A percentile compares a stretch with the other conserved stretches of the same genome.
Conservation (phyloP, 225 moss, liverwort and hornwort genomes). For the Pseudisothecium myosuroides region DNA sequence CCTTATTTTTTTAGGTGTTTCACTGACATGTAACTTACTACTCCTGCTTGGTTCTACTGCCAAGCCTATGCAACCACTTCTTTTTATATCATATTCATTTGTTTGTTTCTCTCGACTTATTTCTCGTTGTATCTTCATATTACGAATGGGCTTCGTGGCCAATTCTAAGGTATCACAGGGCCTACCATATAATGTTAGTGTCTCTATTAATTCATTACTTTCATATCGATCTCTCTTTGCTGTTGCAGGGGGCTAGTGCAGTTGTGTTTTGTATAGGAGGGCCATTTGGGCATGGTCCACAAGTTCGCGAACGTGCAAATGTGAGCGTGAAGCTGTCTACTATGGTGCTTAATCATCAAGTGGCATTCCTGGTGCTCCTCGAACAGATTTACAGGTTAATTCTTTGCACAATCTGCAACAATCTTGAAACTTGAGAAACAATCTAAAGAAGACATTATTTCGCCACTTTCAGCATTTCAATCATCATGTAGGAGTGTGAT, state of each 20-base stretch:
- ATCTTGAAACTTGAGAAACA: background rate
- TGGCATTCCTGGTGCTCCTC: slow-evolving; percentile 80
- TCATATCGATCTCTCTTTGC: background rate
- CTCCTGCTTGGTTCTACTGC: background rate
- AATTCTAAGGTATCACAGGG: background rate
- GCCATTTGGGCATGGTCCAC: slow-evolving; percentile 83
- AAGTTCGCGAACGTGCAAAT: slow-evolving; percentile 67
- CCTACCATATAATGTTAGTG: background rate
- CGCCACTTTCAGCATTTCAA: background rate
- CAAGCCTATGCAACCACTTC: background rate
- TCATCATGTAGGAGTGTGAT: background rate
- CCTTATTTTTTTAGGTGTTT: background rate
- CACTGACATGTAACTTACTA: background rate
- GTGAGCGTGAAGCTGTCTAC: slow-evolving; percentile 67
- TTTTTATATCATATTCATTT: background rate
- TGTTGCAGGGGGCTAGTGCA: slow-evolving; percentile 63
- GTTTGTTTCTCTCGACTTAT: background rate
- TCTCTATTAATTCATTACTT: background rate
- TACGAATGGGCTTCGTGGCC: background rate
- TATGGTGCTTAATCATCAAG: slow-evolving; percentile 90
- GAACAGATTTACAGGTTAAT: slow-evolving; percentile 91
- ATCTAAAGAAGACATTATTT: background rate
- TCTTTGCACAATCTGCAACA: background rate
- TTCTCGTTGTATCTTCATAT: background rate
- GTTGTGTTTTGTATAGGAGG: slow-evolving; percentile 92